Evolutionary conservation across 2,329 filamentous ascomycete genomes (phyloP).

Genomic region (Pseudogymnoascus sp.): DNA sequence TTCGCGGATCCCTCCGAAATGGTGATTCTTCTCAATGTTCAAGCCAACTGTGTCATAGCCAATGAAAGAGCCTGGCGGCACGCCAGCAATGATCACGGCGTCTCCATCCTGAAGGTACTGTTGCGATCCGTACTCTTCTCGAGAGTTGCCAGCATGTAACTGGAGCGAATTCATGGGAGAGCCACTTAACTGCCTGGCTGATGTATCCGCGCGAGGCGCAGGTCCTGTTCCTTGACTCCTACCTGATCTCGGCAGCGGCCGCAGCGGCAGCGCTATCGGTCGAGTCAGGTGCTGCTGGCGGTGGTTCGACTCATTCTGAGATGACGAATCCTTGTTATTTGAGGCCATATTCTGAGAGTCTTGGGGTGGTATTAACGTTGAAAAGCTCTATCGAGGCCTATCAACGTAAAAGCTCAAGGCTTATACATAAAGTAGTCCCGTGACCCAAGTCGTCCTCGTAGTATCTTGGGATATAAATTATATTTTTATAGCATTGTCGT

Average conservation of each 20-base stretch:
- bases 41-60: slow-evolving; percentile 32
- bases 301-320: background rate
- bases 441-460: slow-evolving; percentile 20
- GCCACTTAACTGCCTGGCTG: background rate
- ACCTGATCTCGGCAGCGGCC: background rate
- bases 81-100: slow-evolving; percentile 42
- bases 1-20: slow-evolving; percentile 45
- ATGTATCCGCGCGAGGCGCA: background rate
- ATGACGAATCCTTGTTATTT: background rate
- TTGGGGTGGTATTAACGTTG: background rate
- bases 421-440: slow-evolving; percentile 32
- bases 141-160: slow-evolving; percentile 25
- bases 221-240: background rate
- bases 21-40: slow-evolving; percentile 40
- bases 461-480: background rate
- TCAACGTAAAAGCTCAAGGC: slow-evolving; percentile 22
- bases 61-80: slow-evolving; percentile 32
- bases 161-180: slow-evolving; percentile 35
- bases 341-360: background rate
- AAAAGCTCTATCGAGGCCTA: background rate
- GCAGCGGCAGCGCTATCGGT: background rate
- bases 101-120: slow-evolving; percentile 34
- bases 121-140: slow-evolving; percentile 17
- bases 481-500: background rate
- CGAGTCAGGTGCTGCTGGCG: background rate